Base-by-base conservation (phyloP, 2,329 filamentous ascomycete species). In the Pestalotiopsis fici region DNA sequence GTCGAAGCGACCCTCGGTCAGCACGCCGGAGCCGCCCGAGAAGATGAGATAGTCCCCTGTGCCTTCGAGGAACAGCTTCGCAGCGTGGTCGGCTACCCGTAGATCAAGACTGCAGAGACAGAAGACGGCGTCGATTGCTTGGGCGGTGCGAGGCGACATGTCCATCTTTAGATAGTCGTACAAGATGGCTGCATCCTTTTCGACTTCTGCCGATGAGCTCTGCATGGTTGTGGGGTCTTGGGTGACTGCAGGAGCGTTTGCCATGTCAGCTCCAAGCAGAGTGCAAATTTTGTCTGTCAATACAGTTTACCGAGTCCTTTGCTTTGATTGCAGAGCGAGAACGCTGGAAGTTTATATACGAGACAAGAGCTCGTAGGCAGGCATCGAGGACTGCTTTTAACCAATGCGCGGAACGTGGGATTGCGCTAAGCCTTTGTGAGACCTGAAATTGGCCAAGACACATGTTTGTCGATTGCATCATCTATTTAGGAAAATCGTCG, bases 101-200 rank as follows among this genome's bases (percentile, higher is more conserved):
- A 76, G 77, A 74, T 84, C 82, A 67, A 84, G 82, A 70, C 81
- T 83, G 75, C 83, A 83, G 57, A 85, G 79, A 72, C 80, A 81
- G 77, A 85, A 85, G 66, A 84, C 76, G 65, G 82, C 81, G 66
- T 81, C 79, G 63, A 79, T 78, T 59, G 76, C 76, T 23, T 60
- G 67, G 13, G 67, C 66, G 5, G 3, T 11, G 18, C 1, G 15
- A 23, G 80, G 73, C 12, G 77, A 64, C 75, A 81, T 78, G 67
- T 72, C 69, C 73, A 83, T 78, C 57, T 77, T 81, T 73, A 83
- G 82, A 72, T 83, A 85, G 66, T 81, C 76, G 73, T 83, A 85
- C 35, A 85, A 70, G 25, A 75, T 70, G 59, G 75, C 72, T 12
- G 81, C 81, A 65, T 84, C 81, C n/a, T 43, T 15, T 2, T 62